phyloP scores from a whole-genome alignment of 1,139 yeast genomes.

The Debaryomyces nepalensis region DNA sequence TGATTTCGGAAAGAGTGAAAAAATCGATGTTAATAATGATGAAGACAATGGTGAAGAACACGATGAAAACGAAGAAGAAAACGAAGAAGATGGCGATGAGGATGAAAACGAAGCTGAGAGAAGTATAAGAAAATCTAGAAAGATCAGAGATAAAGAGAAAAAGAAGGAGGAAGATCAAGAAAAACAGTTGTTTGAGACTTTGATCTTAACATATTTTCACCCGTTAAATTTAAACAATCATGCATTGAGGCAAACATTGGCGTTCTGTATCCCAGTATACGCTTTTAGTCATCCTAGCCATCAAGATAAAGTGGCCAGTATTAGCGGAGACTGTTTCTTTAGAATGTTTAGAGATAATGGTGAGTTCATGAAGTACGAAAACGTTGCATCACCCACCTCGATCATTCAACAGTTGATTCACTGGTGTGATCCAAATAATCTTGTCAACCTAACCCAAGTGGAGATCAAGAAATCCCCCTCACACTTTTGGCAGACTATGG shows the following conservation, averaged over 20 bases:
- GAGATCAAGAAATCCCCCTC: slow-evolving; percentile 47
- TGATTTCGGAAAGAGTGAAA: slow-evolving; percentile 52
- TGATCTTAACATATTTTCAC: slow-evolving; percentile 75
- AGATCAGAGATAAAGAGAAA: slow-evolving; percentile 15
- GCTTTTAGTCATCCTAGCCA: slow-evolving; percentile 78
- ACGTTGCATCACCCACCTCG: slow-evolving; percentile 53
- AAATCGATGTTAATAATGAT: slow-evolving; percentile 11
- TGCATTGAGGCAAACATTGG: slow-evolving; percentile 75
- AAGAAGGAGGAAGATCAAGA: slow-evolving; percentile 24
- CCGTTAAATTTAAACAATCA: slow-evolving; percentile 67
- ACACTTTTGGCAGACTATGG: slow-evolving; percentile 63
- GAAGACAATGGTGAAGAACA: slow-evolving; percentile 17
- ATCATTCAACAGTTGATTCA: slow-evolving; percentile 75
- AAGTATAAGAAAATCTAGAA: slow-evolving; percentile 16
- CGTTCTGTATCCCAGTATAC: slow-evolving; percentile 90
- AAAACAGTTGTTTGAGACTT: slow-evolving; percentile 62
- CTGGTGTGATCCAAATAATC: slow-evolving; percentile 84
- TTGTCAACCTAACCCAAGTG: slow-evolving; percentile 56
- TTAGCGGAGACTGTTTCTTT: slow-evolving; percentile 69
- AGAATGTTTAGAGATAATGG: slow-evolving; percentile 53
- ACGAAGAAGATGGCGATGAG: slow-evolving; percentile 15
- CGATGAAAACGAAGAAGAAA: slow-evolving; percentile 18
- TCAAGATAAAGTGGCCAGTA: slow-evolving; percentile 67
- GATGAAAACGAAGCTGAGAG: slow-evolving; percentile 18
- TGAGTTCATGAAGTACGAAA: slow-evolving; percentile 28